phyloP scores from a whole-genome alignment of 805 yeast species.

The Saccharomycopsis capsularis region DNA sequence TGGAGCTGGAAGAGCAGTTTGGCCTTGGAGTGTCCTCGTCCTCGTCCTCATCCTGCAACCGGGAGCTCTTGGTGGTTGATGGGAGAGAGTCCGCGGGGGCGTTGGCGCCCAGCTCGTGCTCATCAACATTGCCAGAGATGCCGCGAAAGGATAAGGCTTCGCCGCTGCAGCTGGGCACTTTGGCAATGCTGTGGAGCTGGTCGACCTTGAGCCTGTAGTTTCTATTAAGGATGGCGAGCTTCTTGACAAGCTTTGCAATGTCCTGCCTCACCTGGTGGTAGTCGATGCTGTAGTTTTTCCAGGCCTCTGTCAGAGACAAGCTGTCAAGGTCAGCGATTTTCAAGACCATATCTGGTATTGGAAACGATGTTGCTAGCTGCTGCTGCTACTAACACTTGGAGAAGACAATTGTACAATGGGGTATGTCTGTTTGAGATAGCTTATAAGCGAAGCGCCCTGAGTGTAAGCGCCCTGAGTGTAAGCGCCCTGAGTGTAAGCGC shows the following conservation, averaged over 20 bases:
- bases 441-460: too few relatives aligned
- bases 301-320: background rate
- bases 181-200: background rate
- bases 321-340: background rate
- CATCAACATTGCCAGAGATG: background rate
- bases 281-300: slow-evolving; percentile 18
- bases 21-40: too few relatives aligned
- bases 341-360: background rate
- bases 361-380: too few relatives aligned
- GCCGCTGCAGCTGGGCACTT: background rate
- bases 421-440: too few relatives aligned
- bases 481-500: too few relatives aligned
- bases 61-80: background rate
- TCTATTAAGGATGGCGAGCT: slow-evolving; percentile 1
- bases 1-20: background rate
- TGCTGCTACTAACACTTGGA: too few relatives aligned
- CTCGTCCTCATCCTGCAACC: background rate
- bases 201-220: background rate
- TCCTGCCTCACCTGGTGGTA: slow-evolving; percentile 12
- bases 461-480: too few relatives aligned
- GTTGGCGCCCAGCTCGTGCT: background rate
- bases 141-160: background rate
- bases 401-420: too few relatives aligned
- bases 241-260: slow-evolving; percentile 7
- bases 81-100: background rate